Conservation (phyloP, 2,329 filamentous ascomycete species). For the Botrytis hyacinthi region DNA sequence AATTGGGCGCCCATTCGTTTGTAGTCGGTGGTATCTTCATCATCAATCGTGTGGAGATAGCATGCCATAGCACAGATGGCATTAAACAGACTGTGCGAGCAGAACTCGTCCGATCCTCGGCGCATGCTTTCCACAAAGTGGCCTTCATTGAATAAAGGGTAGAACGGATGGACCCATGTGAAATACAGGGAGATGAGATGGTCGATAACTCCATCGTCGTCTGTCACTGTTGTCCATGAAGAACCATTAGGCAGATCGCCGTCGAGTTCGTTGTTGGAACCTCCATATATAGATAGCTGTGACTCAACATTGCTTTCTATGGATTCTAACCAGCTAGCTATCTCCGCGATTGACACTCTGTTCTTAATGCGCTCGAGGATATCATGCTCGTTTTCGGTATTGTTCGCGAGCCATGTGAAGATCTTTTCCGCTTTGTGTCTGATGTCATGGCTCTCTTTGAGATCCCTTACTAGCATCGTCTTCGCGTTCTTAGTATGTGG, state of each 20-base stretch:
- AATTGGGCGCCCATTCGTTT: constrained; percentile 33
- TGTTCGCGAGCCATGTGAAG: constrained; percentile 33
- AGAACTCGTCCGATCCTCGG: constrained; percentile 29
- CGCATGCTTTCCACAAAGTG: constrained; percentile 36
- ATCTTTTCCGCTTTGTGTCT: not conserved
- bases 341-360: constrained; percentile 35
- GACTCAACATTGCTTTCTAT: constrained; percentile 30
- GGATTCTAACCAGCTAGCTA: constrained; percentile 35
- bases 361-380: constrained; percentile 36
- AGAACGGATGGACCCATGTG: constrained; percentile 40
- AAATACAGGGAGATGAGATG: constrained; percentile 40
- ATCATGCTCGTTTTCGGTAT: constrained; percentile 35
- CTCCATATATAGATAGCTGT: constrained; percentile 27
- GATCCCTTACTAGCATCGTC: constrained; percentile 37
- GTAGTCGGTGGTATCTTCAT: constrained; percentile 32
- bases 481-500: constrained; percentile 40
- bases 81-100: constrained; percentile 37
- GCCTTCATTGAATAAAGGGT: constrained; percentile 38
- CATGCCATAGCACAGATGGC: constrained; percentile 40
- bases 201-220: constrained; percentile 31
- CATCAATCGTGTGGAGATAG: constrained; percentile 31
- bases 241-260: constrained; percentile 17
- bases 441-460: constrained; percentile 11
- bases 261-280: constrained; percentile 34
- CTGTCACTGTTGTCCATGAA: constrained; percentile 36